Evolutionary conservation across 192 early-diverging fungal species (phyloP).

Genomic region (Podila clonocystis): DNA sequence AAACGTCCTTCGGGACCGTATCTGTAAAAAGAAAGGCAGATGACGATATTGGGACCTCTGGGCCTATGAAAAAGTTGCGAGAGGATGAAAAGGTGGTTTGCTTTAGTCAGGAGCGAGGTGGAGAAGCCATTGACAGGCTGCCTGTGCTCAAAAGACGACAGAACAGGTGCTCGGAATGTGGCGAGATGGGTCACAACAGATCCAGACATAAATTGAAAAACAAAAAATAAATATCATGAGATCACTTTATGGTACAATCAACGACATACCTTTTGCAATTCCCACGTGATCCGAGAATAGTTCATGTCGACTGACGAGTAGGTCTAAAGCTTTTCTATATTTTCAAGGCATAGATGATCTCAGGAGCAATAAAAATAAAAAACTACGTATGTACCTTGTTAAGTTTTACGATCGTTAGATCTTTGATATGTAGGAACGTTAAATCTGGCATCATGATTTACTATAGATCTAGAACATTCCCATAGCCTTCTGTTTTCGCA

Average conservation of each 20-base stretch:
- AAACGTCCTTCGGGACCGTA: slow-evolving; percentile 1
- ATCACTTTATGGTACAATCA: neutral
- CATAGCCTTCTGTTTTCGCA: too few relatives aligned
- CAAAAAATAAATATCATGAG: neutral
- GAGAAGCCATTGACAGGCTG: slow-evolving; percentile 3
- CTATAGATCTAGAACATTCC: too few relatives aligned
- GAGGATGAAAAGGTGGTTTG: slow-evolving; percentile 5
- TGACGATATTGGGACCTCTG: neutral
- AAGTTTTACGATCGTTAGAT: too few relatives aligned
- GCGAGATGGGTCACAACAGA: slow-evolving; percentile 7
- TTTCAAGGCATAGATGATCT: too few relatives aligned
- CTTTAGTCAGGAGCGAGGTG: slow-evolving; percentile 4
- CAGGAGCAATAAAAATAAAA: too few relatives aligned
- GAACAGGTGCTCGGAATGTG: slow-evolving; percentile 8
- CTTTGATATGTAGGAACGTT: too few relatives aligned
- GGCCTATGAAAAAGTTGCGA: slow-evolving; percentile 7
- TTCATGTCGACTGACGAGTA: too few relatives aligned
- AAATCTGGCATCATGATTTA: too few relatives aligned
- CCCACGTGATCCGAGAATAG: too few relatives aligned
- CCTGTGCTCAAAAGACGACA: slow-evolving; percentile 9
- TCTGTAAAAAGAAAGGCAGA: slow-evolving; percentile 8
- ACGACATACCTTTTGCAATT: too few relatives aligned
- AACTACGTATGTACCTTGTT: too few relatives aligned
- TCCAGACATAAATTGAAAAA: slow-evolving; percentile 2
- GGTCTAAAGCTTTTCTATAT: too few relatives aligned